Conservation (phyloP, 352 stramenopile genomes). For the Phytophthora niederhauseri region DNA sequence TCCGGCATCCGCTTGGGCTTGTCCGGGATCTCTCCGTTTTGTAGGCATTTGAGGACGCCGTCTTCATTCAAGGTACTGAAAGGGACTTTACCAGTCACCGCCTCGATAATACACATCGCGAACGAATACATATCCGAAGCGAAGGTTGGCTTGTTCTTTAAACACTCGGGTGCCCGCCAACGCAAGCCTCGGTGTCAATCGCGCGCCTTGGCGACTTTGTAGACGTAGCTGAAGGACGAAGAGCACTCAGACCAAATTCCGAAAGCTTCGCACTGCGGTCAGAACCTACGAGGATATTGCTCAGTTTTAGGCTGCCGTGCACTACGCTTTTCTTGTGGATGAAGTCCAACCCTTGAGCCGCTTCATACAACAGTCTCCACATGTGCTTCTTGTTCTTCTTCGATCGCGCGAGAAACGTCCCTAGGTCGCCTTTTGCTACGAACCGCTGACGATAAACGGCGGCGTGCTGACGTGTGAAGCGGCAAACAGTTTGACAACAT, state of each 20-base stretch:
- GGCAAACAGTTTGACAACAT: background rate
- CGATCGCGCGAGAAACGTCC: background rate
- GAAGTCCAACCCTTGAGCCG: background rate
- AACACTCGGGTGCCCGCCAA: background rate
- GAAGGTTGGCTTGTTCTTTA: background rate
- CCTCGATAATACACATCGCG: background rate
- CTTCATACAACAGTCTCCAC: background rate
- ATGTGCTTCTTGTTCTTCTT: background rate
- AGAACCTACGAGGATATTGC: background rate
- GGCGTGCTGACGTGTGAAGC: background rate
- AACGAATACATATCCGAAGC: background rate
- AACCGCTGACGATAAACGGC: background rate
- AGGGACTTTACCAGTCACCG: background rate
- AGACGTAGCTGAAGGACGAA: background rate
- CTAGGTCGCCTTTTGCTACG: background rate
- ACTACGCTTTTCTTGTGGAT: background rate
- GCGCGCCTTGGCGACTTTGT: background rate
- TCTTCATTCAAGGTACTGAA: background rate
- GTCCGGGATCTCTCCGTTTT: background rate
- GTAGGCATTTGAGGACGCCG: background rate
- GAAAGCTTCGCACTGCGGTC: background rate
- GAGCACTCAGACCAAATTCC: background rate
- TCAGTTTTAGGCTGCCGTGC: background rate
- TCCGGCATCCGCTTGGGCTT: background rate
- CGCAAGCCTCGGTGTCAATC: background rate